Conservation (phyloP, 2,329 filamentous ascomycete species). For the Penicillium capsulatum region DNA sequence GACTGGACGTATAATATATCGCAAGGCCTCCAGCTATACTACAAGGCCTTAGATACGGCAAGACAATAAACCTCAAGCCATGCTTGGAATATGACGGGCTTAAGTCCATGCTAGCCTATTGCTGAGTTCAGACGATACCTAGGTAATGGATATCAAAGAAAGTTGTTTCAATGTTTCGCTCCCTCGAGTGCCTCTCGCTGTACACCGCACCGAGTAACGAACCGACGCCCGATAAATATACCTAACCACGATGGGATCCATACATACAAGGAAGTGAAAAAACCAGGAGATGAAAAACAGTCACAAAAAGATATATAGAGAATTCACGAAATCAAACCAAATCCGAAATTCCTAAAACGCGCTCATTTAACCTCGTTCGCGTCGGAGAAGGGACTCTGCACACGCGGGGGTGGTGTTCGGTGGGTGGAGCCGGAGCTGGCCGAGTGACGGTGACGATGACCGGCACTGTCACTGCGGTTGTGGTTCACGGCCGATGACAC, state of each 20-base stretch:
- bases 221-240: constrained; percentile 16
- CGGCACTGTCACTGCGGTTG: constrained; percentile 14
- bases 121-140: too few species aligned
- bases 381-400: constrained; percentile 44
- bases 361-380: constrained; percentile 41
- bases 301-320: constrained; percentile 1
- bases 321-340: constrained; percentile 4
- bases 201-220: constrained; percentile 14
- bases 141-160: too few species aligned
- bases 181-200: constrained; percentile 20
- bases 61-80: too few species aligned
- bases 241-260: constrained; percentile 15
- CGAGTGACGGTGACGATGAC: not conserved
- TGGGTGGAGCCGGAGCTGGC: constrained; percentile 31
- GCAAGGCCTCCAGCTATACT: too few species aligned
- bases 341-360: constrained; percentile 2
- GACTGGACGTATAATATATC: too few species aligned
- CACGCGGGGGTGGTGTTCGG: constrained; percentile 28
- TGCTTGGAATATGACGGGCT: too few species aligned
- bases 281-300: not conserved
- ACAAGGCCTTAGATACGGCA: not conserved
- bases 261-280: constrained; percentile 26
- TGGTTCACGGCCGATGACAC: constrained; percentile 14
- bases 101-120: too few species aligned
- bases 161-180: constrained; percentile 12